These are phyloP conservation scores for Scheffersomyces coipomensis DNA, from an alignment of 805 yeast genomes.

Conservation along the genomic window DNA sequence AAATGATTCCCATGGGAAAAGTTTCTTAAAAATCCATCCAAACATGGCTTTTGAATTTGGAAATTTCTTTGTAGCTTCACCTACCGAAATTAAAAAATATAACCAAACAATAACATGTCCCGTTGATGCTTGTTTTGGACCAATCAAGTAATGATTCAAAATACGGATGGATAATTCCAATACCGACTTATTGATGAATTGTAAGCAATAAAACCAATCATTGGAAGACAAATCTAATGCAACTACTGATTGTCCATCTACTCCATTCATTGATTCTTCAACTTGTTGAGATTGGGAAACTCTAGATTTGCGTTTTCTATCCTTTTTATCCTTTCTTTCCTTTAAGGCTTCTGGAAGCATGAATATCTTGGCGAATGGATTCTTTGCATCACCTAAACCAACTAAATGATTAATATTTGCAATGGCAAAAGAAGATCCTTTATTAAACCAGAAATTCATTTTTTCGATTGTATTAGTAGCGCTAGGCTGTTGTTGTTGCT, in stretches of 20 bases:
- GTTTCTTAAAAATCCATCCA: constrained; percentile 48
- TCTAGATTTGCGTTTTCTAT: constrained; percentile 51
- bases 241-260: constrained; percentile 28
- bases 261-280: constrained; percentile 15
- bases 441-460: constrained; percentile 71
- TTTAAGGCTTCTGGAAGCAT: constrained; percentile 69
- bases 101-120: constrained; percentile 79
- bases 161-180: constrained; percentile 69
- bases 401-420: constrained; percentile 72
- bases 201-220: constrained; percentile 60
- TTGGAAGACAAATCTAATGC: constrained; percentile 33
- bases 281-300: constrained; percentile 10
- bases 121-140: constrained; percentile 68
- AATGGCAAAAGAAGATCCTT: constrained; percentile 72
- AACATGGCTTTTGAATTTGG: constrained; percentile 50
- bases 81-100: constrained; percentile 65
- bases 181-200: constrained; percentile 59
- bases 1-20: constrained; percentile 69
- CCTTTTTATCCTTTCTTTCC: constrained; percentile 71
- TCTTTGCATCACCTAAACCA: constrained; percentile 74
- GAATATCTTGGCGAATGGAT: constrained; percentile 75
- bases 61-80: constrained; percentile 47
- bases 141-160: constrained; percentile 60
- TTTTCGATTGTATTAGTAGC: constrained; percentile 41
- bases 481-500: constrained; percentile 12